phyloP scores from a whole-genome alignment of 495 filamentous ascomycete genomes.

The Penicillium turbatum region DNA sequence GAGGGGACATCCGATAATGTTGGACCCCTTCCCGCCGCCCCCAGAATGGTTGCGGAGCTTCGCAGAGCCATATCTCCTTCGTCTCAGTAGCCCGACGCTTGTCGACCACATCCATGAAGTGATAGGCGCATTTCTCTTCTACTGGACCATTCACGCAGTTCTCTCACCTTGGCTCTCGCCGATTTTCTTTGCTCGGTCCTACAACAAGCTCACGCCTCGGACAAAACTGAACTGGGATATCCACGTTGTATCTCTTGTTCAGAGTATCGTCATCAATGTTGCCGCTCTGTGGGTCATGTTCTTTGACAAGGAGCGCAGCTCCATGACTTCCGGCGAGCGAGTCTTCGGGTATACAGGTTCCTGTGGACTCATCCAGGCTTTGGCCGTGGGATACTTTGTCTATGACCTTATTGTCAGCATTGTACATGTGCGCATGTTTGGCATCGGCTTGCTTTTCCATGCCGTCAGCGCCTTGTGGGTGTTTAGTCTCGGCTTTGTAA shows the following conservation, averaged over 20 bases:
- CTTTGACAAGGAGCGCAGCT: conserved; percentile 66
- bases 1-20: conserved; percentile 34
- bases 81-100: conserved; percentile 61
- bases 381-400: conserved; percentile 92
- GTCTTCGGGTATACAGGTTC: conserved; percentile 86
- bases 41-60: conserved; percentile 41
- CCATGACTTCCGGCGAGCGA: conserved; percentile 69
- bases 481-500: conserved; percentile 87
- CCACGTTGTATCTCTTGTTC: conserved; percentile 89
- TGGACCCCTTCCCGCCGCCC: conserved; percentile 47
- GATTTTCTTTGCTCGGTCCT: conserved; percentile 64
- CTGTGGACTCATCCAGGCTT: conserved; percentile 74
- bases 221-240: conserved; percentile 93
- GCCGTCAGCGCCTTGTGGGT: conserved; percentile 80
- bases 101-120: conserved; percentile 88
- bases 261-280: conserved; percentile 72
- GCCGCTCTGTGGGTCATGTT: conserved; percentile 82
- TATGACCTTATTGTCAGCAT: conserved; percentile 83
- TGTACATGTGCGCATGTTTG: conserved; percentile 72
- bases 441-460: conserved; percentile 83
- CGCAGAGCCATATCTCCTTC: conserved; percentile 42
- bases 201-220: conserved; percentile 58
- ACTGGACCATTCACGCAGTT: conserved; percentile 68
- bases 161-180: conserved; percentile 72
- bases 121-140: conserved; percentile 64